Percentiles rank a stretch among this genome's conserved stretches.
Evolutionary conservation across 495 filamentous ascomycete species (phyloP).

Genomic region (Daldinia caldariorum): DNA sequence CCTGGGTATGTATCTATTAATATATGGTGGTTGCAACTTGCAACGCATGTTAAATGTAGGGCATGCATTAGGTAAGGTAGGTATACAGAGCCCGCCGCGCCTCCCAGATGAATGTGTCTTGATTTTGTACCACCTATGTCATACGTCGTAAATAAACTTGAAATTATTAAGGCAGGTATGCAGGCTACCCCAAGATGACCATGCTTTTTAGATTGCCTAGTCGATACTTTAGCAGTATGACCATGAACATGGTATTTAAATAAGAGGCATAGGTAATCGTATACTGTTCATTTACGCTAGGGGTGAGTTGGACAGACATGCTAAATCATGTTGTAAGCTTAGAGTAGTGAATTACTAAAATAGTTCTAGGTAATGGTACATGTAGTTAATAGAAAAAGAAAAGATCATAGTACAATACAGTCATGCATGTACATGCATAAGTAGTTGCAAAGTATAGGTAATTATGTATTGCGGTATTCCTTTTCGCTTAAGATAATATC

Average conservation of each 20-base stretch:
- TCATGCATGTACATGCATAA: not conserved
- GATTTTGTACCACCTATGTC: not conserved
- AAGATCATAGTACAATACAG: not conserved
- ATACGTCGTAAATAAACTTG: constrained; percentile 2
- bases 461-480: not conserved
- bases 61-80: too few species aligned
- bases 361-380: not conserved
- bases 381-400: too few species aligned
- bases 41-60: too few species aligned
- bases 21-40: too few species aligned
- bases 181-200: not conserved
- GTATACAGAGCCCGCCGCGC: constrained; percentile 1
- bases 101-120: not conserved
- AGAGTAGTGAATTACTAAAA: not conserved
- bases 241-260: too few species aligned
- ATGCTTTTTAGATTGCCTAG: not conserved
- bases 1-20: too few species aligned
- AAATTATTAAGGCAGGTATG: constrained; percentile 1
- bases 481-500: not conserved
- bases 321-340: not conserved
- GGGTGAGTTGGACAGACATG: not conserved
- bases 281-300: too few species aligned
- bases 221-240: not conserved
- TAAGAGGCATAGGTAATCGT: too few species aligned
- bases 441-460: not conserved